A percentile compares a stretch with the other conserved stretches of the same genome.
Evolutionary conservation across 352 stramenopile species (phyloP).

Genomic region (Pythium apleroticum): DNA sequence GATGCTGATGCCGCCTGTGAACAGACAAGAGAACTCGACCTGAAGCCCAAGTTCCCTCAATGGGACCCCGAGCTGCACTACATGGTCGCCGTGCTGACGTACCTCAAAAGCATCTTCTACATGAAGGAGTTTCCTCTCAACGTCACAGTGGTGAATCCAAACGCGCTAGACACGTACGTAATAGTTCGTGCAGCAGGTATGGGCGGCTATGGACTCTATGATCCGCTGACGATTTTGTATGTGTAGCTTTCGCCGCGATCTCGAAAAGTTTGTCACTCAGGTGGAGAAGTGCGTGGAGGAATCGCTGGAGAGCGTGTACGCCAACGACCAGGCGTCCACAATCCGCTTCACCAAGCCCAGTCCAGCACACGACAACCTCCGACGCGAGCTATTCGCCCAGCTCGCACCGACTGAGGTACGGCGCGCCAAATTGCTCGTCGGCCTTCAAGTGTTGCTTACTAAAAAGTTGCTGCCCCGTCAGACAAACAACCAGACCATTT

Average conservation of each 20-base stretch:
- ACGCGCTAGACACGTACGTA: slow-evolving; percentile 85
- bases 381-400: slow-evolving; percentile 78
- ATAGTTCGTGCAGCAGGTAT: neutral
- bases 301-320: slow-evolving; percentile 93
- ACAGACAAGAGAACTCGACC: slow-evolving; percentile 88
- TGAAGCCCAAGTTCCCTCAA: slow-evolving; percentile 89
- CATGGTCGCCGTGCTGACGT: slow-evolving; percentile 95
- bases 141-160: slow-evolving; percentile 71
- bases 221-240: neutral
- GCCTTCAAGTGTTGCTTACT: no score
- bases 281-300: slow-evolving; percentile 92
- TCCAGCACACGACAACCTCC: slow-evolving; percentile 76
- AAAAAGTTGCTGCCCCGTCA: neutral
- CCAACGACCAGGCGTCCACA: slow-evolving; percentile 90
- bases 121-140: slow-evolving; percentile 90
- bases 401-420: slow-evolving; percentile 35
- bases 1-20: neutral
- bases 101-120: slow-evolving; percentile 98
- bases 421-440: no score
- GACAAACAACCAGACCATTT: slow-evolving; percentile 8
- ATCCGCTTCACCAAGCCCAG: slow-evolving; percentile 86
- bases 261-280: slow-evolving; percentile 86
- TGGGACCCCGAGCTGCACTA: slow-evolving; percentile 95
- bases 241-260: slow-evolving; percentile 74
- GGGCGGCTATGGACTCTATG: neutral